Conservation (phyloP, 306 rosid genomes). For the Gillenia trifoliata region DNA sequence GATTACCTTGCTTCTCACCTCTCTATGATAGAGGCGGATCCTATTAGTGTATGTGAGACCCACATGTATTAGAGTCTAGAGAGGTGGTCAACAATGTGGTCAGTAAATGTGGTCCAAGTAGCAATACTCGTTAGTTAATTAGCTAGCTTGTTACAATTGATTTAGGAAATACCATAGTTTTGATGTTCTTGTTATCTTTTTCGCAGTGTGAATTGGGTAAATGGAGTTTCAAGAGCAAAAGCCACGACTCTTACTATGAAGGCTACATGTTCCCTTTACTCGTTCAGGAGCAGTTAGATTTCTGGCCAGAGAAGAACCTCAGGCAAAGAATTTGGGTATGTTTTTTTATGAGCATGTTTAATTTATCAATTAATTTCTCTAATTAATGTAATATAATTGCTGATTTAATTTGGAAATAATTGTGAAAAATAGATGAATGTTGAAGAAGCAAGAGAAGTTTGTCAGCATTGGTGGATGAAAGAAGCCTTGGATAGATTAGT, state of each 20-base stretch:
- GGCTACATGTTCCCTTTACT: slow-evolving; percentile 92
- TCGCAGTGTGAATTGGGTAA: slow-evolving; percentile 67
- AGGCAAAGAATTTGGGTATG: slow-evolving; percentile 84
- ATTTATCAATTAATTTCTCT: not conserved
- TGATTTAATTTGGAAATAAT: not conserved
- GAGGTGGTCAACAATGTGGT: no score
- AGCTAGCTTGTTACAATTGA: not conserved
- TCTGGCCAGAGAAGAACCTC: slow-evolving; percentile 79
- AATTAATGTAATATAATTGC: not conserved
- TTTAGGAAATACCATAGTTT: not conserved
- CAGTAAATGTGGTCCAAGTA: not conserved
- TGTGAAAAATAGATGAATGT: slow-evolving; percentile 55
- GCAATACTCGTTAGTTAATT: not conserved
- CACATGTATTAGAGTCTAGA: no score
- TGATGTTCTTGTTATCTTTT: not conserved
- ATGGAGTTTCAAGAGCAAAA: slow-evolving; percentile 92
- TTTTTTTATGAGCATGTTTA: not conserved
- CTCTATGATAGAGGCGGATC: no score
- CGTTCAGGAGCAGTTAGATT: slow-evolving; percentile 73
- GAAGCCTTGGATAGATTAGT: slow-evolving; percentile 76
- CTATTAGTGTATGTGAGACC: no score
- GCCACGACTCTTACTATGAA: slow-evolving; percentile 62
- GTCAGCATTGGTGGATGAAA: slow-evolving; percentile 96
- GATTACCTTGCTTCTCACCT: no score
- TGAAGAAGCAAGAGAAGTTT: slow-evolving; percentile 66